Conservation (phyloP, 768 basidiomycete species). For the Panus rudis region DNA sequence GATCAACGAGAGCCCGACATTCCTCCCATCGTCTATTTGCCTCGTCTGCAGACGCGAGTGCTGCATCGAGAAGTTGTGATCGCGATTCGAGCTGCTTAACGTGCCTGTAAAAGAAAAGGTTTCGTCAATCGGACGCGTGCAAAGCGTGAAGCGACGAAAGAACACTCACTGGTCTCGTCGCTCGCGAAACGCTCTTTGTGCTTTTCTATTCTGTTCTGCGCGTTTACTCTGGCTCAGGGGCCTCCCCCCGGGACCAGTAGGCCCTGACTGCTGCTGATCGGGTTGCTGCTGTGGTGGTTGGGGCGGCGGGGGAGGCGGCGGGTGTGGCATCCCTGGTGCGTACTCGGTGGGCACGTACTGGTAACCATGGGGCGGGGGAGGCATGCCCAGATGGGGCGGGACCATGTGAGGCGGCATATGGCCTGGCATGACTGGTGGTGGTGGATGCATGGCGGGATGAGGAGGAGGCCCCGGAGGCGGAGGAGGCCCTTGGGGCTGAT, state of each 20-base stretch:
- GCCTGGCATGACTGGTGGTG: slow-evolving; percentile 29
- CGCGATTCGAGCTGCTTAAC: slow-evolving; percentile 84
- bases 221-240: slow-evolving; percentile 75
- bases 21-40: slow-evolving; percentile 89
- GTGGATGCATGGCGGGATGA: slow-evolving; percentile 38
- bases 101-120: slow-evolving; percentile 41
- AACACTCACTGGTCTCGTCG: slow-evolving; percentile 76
- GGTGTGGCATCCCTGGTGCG: slow-evolving; percentile 34
- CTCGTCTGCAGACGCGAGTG: slow-evolving; percentile 80
- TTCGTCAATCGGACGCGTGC: neutral
- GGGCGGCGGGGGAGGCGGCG: slow-evolving; percentile 21
- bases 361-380: slow-evolving; percentile 28
- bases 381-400: slow-evolving; percentile 19
- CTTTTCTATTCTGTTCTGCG: slow-evolving; percentile 92
- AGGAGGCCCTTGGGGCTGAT: slow-evolving; percentile 22
- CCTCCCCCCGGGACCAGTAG: slow-evolving; percentile 44
- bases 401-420: slow-evolving; percentile 36
- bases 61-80: slow-evolving; percentile 79
- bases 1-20: slow-evolving; percentile 83
- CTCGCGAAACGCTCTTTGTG: slow-evolving; percentile 87
- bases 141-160: slow-evolving; percentile 4
- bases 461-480: slow-evolving; percentile 29
- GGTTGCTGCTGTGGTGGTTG: slow-evolving; percentile 15
- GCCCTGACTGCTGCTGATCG: slow-evolving; percentile 11
- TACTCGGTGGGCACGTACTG: slow-evolving; percentile 44